Evolutionary conservation across 1,284 basidiomycete genomes (phyloP).

Genomic region (Puccinia hordei): DNA sequence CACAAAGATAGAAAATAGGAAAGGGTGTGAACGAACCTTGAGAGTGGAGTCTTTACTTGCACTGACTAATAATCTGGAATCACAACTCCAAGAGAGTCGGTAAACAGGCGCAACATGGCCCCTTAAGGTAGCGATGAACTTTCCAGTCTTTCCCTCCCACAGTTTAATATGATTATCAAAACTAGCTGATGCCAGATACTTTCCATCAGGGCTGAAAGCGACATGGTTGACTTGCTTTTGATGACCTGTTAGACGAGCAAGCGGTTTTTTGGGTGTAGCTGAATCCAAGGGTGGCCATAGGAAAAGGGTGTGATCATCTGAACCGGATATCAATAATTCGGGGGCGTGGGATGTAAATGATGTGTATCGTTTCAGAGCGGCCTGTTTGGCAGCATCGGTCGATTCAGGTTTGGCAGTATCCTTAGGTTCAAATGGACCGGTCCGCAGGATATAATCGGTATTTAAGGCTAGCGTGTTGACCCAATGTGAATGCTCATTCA

Average conservation of each 20-base stretch:
- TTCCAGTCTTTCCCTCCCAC: slow-evolving; percentile 91
- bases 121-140: slow-evolving; percentile 84
- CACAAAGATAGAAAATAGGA: background rate
- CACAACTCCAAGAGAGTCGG: slow-evolving; percentile 89
- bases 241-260: slow-evolving; percentile 87
- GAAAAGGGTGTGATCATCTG: slow-evolving; percentile 92
- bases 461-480: slow-evolving; percentile 94
- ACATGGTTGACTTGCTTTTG: slow-evolving; percentile 95
- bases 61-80: slow-evolving; percentile 85
- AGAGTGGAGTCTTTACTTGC: slow-evolving; percentile 94
- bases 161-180: slow-evolving; percentile 90
- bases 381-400: slow-evolving; percentile 76
- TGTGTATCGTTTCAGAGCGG: slow-evolving; percentile 75
- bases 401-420: slow-evolving; percentile 67
- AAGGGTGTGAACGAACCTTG: slow-evolving; percentile 67
- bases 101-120: slow-evolving; percentile 96
- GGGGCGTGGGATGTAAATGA: slow-evolving; percentile 69
- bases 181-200: slow-evolving; percentile 84
- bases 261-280: slow-evolving; percentile 71
- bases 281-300: slow-evolving; percentile 69
- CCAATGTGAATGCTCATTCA: slow-evolving; percentile 98
- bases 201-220: slow-evolving; percentile 89
- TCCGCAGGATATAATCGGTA: slow-evolving; percentile 90
- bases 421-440: slow-evolving; percentile 90
- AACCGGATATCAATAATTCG: slow-evolving; percentile 86